These are phyloP conservation scores for Neckera pumila DNA, from an alignment of 225 moss, liverwort and hornwort genomes.

Conservation along the genomic window DNA sequence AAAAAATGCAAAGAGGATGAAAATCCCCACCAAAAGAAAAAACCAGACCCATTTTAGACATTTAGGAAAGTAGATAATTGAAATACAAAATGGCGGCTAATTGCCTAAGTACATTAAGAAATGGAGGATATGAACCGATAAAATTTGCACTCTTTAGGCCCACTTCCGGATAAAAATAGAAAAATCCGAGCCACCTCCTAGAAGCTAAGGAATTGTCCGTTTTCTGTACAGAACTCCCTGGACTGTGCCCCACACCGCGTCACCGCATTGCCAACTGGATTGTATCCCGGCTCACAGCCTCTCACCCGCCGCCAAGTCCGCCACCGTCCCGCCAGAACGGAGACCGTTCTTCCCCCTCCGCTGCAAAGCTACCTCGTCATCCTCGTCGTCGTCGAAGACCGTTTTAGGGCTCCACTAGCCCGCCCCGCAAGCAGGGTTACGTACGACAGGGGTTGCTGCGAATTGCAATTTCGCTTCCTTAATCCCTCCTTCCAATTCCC, in stretches of 20 bases:
- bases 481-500: neutral
- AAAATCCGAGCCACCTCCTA: too few relatives aligned
- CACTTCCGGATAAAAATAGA: too few relatives aligned
- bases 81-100: too few relatives aligned
- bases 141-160: too few relatives aligned
- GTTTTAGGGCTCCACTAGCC: neutral
- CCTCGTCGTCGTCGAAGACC: neutral
- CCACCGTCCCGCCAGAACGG: neutral
- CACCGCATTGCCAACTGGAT: neutral
- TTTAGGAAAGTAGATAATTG: too few relatives aligned
- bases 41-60: too few relatives aligned
- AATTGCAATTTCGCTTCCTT: neutral
- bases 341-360: slow-evolving; percentile 14
- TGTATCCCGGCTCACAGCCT: neutral
- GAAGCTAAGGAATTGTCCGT: too few relatives aligned
- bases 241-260: neutral
- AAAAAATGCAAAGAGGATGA: too few relatives aligned
- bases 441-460: neutral
- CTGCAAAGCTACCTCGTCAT: neutral
- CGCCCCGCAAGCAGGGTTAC: neutral
- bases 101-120: too few relatives aligned
- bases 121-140: too few relatives aligned
- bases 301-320: neutral
- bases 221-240: too few relatives aligned
- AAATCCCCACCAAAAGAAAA: too few relatives aligned